A percentile compares a stretch with the other conserved stretches of the same genome.
Evolutionary conservation across 306 rosid genomes (phyloP).

Genomic region (Fagus crenata): DNA sequence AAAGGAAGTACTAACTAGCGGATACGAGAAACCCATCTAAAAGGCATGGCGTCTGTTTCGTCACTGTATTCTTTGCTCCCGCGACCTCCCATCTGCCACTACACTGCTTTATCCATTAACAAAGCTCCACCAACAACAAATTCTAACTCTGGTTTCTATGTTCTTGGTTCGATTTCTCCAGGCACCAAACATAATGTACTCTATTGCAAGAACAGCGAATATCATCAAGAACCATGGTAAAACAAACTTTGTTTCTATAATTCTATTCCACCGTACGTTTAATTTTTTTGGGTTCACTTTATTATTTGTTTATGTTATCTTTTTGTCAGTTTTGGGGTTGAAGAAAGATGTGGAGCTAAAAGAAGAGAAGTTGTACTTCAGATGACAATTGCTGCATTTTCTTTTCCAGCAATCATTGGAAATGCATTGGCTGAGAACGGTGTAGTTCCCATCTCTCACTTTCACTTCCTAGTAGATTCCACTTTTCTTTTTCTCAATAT

Average conservation of each 20-base stretch:
- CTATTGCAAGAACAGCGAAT: conserved; percentile 18
- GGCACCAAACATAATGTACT: conserved; percentile 3
- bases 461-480: not conserved
- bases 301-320: not conserved
- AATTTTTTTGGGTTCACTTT: not conserved
- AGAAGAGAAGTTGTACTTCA: conserved; percentile 64
- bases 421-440: conserved; percentile 41
- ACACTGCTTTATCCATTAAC: conserved; percentile 12
- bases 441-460: conserved; percentile 1
- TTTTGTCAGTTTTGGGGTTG: conserved; percentile 27
- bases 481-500: not conserved
- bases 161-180: not conserved
- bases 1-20: not conserved
- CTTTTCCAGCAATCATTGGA: conserved; percentile 31
- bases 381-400: conserved; percentile 40
- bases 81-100: conserved; percentile 30
- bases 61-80: conserved; percentile 19
- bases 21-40: conserved; percentile 30
- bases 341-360: conserved; percentile 22
- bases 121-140: conserved; percentile 17
- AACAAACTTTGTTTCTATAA: not conserved
- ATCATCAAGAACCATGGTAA: conserved; percentile 1
- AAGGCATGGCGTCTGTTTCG: conserved; percentile 56
- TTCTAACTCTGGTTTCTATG: not conserved
- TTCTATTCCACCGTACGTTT: not conserved